Evolutionary conservation across 106 monocot genomes (phyloP), one percentile per base, ranked within the genome.

Genomic region (Posidonia australis): DNA sequence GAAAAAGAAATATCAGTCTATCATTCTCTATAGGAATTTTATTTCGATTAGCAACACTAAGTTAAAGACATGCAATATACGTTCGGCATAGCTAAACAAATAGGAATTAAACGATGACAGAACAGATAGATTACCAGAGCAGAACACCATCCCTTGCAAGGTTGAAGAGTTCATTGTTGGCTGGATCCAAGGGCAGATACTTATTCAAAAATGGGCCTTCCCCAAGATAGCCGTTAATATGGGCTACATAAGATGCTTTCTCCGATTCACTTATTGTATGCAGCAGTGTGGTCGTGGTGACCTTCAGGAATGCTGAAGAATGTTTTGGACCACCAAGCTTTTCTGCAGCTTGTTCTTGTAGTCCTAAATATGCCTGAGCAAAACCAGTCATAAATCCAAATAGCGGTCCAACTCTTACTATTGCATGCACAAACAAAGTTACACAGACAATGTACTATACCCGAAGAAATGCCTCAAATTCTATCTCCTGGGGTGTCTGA

Each of bases 391-490:
- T n/a, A n/a, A n/a, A n/a, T n/a, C n/a, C n/a, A n/a, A n/a, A n/a
- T n/a, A n/a, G n/a, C n/a, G n/a, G n/a, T n/a, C n/a, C n/a, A n/a
- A n/a, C n/a, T n/a, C n/a, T n/a, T n/a, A n/a, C n/a, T n/a, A n/a
- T n/a, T n/a, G n/a, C n/a, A n/a, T n/a, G n/a, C n/a, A n/a, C n/a
- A n/a, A n/a, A n/a, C n/a, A n/a, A n/a, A n/a, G n/a, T n/a, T n/a
- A n/a, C n/a, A n/a, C n/a, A n/a, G n/a, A n/a, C n/a, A n/a, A n/a
- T n/a, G n/a, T n/a, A n/a, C n/a, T n/a, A n/a, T 78, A 90, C 82
- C 82, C 74, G 79, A 21, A 96, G 78, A 49, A 96, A 90, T 13
- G 78, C 29, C 71, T 96, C 96, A 23, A 96, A 96, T n/a, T 96
- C 87, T 31, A 96, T 70, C 20, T 90, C 78, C 3, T 77, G 69